Percentiles rank a stretch among this genome's conserved stretches.
phyloP scores from a whole-genome alignment of 257 asterid species.

The Solanum gandarillasii region DNA sequence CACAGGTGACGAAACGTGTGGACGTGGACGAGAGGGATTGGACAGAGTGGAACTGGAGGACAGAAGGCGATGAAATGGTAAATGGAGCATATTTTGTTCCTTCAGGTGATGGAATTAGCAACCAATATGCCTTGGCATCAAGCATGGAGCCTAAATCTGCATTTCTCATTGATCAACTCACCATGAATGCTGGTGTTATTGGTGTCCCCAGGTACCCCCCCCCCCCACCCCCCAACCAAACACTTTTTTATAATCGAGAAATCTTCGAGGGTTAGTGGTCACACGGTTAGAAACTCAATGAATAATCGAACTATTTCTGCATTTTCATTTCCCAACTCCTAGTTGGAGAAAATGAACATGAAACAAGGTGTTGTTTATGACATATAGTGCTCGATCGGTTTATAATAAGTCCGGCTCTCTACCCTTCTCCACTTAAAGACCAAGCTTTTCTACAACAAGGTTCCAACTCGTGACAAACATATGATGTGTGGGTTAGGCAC shows the following conservation, averaged over 20 bases:
- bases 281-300: background rate
- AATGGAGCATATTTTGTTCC: constrained; percentile 91
- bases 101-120: constrained; percentile 53
- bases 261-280: background rate
- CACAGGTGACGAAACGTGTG: constrained; percentile 73
- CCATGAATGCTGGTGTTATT: constrained; percentile 18
- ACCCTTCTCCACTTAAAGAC: background rate
- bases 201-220: constrained; percentile 15
- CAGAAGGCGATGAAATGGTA: constrained; percentile 62
- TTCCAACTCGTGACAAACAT: background rate
- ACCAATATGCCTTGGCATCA: constrained; percentile 33
- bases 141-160: constrained; percentile 27
- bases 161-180: constrained; percentile 17
- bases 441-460: background rate
- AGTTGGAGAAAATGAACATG: too few species aligned
- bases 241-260: background rate
- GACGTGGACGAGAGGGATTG: constrained; percentile 50
- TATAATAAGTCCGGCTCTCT: background rate
- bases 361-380: too few species aligned
- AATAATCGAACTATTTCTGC: background rate
- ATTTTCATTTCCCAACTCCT: background rate
- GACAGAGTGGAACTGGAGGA: constrained; percentile 84
- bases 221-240: background rate
- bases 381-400: background rate
- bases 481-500: background rate